Evolutionary conservation across 2,329 filamentous ascomycete species (phyloP).

Genomic region (Fusarium sp.): DNA sequence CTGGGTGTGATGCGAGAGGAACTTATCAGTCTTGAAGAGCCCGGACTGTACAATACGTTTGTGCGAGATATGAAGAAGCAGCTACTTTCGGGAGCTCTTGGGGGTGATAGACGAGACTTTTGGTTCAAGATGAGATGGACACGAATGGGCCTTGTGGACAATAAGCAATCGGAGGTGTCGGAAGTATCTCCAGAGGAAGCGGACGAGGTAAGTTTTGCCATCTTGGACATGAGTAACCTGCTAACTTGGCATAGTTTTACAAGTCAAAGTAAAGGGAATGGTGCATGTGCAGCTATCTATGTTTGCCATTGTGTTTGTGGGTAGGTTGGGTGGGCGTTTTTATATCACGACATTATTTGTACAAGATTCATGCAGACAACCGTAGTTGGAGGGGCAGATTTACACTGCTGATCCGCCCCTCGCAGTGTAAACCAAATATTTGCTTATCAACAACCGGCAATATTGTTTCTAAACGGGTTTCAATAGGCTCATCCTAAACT

Average conservation of each 20-base stretch:
- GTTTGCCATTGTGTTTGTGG: conserved; percentile 4
- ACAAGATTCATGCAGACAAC: background rate
- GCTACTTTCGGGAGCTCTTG: conserved; percentile 73
- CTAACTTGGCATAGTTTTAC: conserved; percentile 50
- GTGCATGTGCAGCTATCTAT: conserved; percentile 4
- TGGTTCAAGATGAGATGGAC: conserved; percentile 78
- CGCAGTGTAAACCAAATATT: conserved; percentile 5
- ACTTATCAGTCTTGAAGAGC: conserved; percentile 78
- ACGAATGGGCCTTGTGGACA: conserved; percentile 77
- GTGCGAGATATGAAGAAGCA: conserved; percentile 75
- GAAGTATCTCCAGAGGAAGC: conserved; percentile 76
- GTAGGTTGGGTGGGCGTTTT: background rate
- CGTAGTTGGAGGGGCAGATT: background rate
- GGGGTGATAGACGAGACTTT: conserved; percentile 81
- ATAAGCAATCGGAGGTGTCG: conserved; percentile 68
- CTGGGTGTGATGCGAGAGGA: conserved; percentile 81
- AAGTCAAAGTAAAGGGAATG: conserved; percentile 45
- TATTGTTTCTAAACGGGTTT: conserved; percentile 11
- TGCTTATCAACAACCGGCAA: background rate
- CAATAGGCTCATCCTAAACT: background rate
- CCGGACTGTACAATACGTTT: conserved; percentile 79
- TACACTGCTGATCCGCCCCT: conserved; percentile 1
- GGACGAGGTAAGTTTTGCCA: conserved; percentile 58
- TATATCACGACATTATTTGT: conserved; percentile 7
- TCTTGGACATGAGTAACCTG: background rate